Evolutionary conservation across 148 eudicot species (phyloP), one percentile per base, ranked within the genome.

Genomic region (Beta vulgaris): DNA sequence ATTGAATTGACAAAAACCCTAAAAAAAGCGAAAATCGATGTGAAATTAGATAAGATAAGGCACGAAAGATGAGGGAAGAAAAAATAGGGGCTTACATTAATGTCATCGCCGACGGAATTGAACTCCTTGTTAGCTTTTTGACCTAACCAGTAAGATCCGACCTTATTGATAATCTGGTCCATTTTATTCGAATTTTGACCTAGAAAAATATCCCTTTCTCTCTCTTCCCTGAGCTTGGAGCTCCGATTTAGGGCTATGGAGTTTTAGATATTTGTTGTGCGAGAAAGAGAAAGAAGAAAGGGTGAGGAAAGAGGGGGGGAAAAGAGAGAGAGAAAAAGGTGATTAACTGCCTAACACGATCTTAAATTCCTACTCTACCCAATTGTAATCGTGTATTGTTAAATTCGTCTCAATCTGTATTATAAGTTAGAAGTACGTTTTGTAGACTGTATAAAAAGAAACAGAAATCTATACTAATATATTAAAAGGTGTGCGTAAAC

Each of bases 101-200:
- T 43, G 79, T 89, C 97, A 51, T 84, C 82, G 44, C 91, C 92
- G 46, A 92, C 92, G 74, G 99, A 95, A 81, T 75, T 74, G 81
- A 95, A 44, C 79, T 95, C 93, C 72, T 88, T 88, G 84, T 77
- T 92, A 77, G 99, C 97, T 51, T 80, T 87, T 70, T 91, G 84
- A 46, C 92, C 93, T 18, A 92, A 48, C 99, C 97, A 92, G 75
- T 85, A 95, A 14, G 97, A 86, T 80, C 99, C 97, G n/a, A 95
- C 90, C 88, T 92, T 92, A 81, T 84, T 86, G 72, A 92, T 37
- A 6, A 95, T 67, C 79, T 85, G 89, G 83, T 95, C 97, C 99
- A 92, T 48, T 48, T 48, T 48, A 19, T 18, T 6, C 36, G 34
- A 36, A 60, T 48, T 23, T 46, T 46, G 28, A n/a, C 35, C 18